These are phyloP conservation scores for Alternaria sp. DNA, from an alignment of 2,329 filamentous ascomycete genomes.

Conservation along the genomic window DNA sequence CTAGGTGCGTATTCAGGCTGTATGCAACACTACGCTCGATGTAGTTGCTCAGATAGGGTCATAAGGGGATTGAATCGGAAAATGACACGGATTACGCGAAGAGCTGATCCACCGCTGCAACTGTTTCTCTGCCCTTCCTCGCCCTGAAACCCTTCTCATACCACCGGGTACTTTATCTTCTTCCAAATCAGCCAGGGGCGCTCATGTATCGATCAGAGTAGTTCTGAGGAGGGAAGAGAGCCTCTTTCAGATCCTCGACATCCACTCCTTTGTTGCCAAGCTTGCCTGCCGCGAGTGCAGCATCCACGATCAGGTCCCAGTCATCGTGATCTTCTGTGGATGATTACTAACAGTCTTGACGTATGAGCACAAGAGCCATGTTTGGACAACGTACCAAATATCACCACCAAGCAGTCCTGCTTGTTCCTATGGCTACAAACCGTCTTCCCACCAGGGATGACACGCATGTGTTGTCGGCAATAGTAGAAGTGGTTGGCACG, in stretches of 20 bases:
- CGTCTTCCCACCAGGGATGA: background rate
- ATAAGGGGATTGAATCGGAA: background rate
- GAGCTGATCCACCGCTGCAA: constrained; percentile 52
- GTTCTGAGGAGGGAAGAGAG: background rate
- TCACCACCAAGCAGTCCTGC: background rate
- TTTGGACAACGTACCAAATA: background rate
- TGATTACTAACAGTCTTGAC: background rate
- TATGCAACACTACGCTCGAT: background rate
- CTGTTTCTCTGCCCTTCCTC: constrained; percentile 49
- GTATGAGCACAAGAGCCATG: background rate
- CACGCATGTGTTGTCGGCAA: constrained; percentile 8
- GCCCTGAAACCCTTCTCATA: constrained; percentile 5
- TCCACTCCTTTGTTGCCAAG: background rate
- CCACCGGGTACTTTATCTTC: background rate
- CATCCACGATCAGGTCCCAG: constrained; percentile 1
- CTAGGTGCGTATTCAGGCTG: background rate
- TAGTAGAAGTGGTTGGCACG: constrained; percentile 6
- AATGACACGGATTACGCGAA: background rate
- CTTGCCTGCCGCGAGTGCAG: background rate
- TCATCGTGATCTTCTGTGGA: background rate
- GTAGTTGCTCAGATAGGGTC: background rate
- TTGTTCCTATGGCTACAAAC: background rate
- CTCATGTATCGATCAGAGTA: background rate
- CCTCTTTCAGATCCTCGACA: background rate
- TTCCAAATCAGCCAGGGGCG: background rate